Conservation (phyloP, 495 filamentous ascomycete genomes). For the Astrothelium subdiscretum region DNA sequence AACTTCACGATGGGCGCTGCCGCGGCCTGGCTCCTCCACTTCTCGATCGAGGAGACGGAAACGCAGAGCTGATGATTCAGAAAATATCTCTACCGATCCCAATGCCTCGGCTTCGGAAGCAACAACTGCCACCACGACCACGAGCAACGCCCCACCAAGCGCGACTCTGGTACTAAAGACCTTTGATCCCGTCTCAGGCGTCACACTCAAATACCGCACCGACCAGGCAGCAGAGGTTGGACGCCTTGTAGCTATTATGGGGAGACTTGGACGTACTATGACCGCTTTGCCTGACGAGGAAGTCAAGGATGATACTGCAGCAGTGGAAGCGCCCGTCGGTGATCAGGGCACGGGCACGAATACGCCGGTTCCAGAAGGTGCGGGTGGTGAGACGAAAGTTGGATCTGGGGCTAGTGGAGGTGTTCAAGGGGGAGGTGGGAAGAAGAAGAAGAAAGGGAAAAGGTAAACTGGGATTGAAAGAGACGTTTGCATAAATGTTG, state of each 20-base stretch:
- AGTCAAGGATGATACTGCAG: conserved; percentile 1
- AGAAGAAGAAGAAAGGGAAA: conserved; percentile 44
- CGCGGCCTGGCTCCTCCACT: conserved; percentile 30
- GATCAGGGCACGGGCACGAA: background rate
- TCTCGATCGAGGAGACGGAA: conserved; percentile 15
- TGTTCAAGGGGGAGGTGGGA: conserved; percentile 12
- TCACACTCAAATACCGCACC: conserved; percentile 36
- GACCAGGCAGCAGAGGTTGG: conserved; percentile 64
- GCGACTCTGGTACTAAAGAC: conserved; percentile 77
- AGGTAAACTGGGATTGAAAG: too few species aligned
- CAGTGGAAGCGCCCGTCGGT: background rate
- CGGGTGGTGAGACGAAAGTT: background rate
- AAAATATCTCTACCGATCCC: conserved; percentile 12
- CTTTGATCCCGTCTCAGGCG: conserved; percentile 71
- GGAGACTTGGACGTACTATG: conserved; percentile 54
- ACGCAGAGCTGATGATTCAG: conserved; percentile 11
- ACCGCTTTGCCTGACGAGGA: conserved; percentile 40
- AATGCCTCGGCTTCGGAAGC: conserved; percentile 15
- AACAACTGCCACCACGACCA: conserved; percentile 9
- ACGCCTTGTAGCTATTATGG: conserved; percentile 62
- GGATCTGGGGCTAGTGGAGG: conserved; percentile 33
- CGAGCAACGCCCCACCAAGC: conserved; percentile 21
- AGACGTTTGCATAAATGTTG: too few species aligned
- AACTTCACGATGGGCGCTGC: conserved; percentile 74
- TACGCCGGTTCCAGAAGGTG: background rate